Evolutionary conservation across 1,139 yeast genomes (phyloP).

Genomic region (Dujonia santamariae): DNA sequence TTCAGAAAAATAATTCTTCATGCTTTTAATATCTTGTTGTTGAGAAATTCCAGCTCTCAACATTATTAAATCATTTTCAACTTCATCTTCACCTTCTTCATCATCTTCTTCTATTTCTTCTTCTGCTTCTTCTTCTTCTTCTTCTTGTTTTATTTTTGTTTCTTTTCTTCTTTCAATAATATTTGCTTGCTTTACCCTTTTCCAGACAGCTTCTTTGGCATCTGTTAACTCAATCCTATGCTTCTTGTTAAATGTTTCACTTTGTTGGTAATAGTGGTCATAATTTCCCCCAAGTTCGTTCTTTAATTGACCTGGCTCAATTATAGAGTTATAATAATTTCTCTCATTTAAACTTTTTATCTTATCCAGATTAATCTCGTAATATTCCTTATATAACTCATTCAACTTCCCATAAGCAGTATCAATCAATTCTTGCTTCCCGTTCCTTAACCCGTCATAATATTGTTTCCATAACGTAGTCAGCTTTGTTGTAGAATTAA

Average conservation of each 20-base stretch:
- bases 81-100: constrained; percentile 21
- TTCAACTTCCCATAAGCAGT: constrained; percentile 23
- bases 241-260: constrained; percentile 22
- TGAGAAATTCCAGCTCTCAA: constrained; percentile 11
- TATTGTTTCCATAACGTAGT: constrained; percentile 35
- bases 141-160: too few species aligned
- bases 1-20: too few species aligned
- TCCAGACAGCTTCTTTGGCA: constrained; percentile 14
- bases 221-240: constrained; percentile 36
- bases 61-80: constrained; percentile 20
- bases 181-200: background rate
- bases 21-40: too few species aligned
- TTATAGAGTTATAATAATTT: constrained; percentile 31
- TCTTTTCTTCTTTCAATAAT: too few species aligned
- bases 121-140: too few species aligned
- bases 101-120: too few species aligned
- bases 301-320: constrained; percentile 18
- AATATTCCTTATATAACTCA: constrained; percentile 24
- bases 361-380: constrained; percentile 17
- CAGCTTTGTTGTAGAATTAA: constrained; percentile 24
- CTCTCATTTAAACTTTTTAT: constrained; percentile 15
- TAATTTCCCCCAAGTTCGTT: constrained; percentile 13
- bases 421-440: constrained; percentile 22
- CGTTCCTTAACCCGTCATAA: constrained; percentile 19
- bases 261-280: constrained; percentile 26